Percentiles rank a stretch among this genome's conserved stretches.
phyloP scores from a whole-genome alignment of 129 eudicot species.

The Flaveria brownii region DNA sequence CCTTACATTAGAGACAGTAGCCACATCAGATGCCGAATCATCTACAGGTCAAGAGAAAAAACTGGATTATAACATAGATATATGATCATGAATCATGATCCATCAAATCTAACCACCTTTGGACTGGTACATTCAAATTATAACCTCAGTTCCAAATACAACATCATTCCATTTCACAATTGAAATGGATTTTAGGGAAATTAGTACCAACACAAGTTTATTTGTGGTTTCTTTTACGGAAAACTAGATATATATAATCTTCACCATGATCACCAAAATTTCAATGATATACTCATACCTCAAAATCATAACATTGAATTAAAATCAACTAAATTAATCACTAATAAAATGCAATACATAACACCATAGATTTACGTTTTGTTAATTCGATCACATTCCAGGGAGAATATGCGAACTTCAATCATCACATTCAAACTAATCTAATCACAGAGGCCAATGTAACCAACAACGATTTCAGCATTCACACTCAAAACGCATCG shows the following conservation, averaged over 20 bases:
- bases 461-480: slow-evolving; percentile 4
- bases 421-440: not conserved
- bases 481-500: slow-evolving; percentile 4
- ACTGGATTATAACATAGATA: not conserved
- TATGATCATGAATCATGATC: not conserved
- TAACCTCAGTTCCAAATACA: too few species aligned
- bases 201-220: too few species aligned
- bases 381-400: not conserved
- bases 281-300: too few species aligned
- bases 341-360: not conserved
- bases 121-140: too few species aligned
- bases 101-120: not conserved
- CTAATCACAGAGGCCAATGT: not conserved
- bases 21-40: slow-evolving; percentile 55
- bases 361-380: not conserved
- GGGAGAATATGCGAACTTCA: not conserved
- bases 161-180: not conserved
- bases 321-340: not conserved
- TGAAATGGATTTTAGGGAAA: too few species aligned
- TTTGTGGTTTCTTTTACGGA: too few species aligned
- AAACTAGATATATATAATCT: too few species aligned
- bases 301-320: too few species aligned
- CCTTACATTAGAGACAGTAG: slow-evolving; percentile 61
- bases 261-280: too few species aligned
- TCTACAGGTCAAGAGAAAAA: slow-evolving; percentile 32